Evolutionary conservation across 73 alveolate genomes (phyloP).

Genomic region (Tetrahymena borealis): DNA sequence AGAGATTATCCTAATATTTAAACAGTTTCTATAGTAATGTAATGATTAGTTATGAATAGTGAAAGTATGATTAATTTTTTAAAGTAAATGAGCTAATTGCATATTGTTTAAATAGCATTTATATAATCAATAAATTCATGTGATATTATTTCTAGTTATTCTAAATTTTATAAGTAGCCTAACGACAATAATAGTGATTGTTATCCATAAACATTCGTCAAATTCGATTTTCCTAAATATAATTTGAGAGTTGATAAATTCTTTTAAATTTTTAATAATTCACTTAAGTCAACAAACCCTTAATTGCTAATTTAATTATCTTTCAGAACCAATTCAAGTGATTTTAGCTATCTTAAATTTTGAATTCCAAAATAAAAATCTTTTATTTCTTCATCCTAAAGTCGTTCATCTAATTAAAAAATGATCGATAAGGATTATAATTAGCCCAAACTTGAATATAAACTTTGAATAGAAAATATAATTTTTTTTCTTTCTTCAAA

Average conservation of each 20-base stretch:
- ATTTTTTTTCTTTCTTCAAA: background rate
- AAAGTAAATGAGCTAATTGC: background rate
- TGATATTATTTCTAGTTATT: background rate
- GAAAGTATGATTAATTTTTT: background rate
- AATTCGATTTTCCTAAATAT: background rate
- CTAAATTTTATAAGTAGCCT: background rate
- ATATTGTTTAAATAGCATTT: background rate
- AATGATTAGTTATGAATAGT: background rate
- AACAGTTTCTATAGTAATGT: too few species aligned
- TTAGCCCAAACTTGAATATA: background rate
- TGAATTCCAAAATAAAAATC: background rate
- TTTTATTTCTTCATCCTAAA: background rate
- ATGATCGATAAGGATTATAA: background rate
- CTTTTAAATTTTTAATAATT: background rate
- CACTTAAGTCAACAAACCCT: background rate
- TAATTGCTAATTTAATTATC: background rate
- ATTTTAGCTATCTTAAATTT: background rate
- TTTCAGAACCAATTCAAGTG: background rate
- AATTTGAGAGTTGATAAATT: background rate
- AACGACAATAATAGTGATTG: background rate
- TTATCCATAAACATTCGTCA: background rate
- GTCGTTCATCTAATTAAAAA: background rate
- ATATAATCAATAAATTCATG: background rate
- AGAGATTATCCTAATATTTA: too few species aligned
- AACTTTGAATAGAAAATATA: background rate